Conservation (phyloP, 768 basidiomycete species). For the Thelephora aurantiotincta region DNA sequence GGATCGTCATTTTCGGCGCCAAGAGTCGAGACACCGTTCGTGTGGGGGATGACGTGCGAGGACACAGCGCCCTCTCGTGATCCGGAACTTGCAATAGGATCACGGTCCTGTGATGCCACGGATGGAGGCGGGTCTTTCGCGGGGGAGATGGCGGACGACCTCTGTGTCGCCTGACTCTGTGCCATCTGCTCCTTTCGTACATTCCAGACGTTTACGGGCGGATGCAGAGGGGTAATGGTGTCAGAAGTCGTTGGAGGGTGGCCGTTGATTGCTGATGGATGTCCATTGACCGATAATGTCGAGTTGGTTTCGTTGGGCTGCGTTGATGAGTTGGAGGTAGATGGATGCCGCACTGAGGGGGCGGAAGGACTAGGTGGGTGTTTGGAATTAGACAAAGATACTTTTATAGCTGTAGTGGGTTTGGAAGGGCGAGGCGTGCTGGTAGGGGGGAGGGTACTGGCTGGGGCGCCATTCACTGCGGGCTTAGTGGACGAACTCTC, state of each 20-base stretch:
- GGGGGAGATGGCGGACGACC: constrained; percentile 6
- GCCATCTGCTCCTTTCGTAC: constrained; percentile 27
- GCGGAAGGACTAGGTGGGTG: constrained; percentile 4
- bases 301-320: neutral
- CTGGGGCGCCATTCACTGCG: neutral
- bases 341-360: constrained; percentile 1
- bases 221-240: constrained; percentile 2
- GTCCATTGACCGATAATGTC: constrained; percentile 6
- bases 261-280: constrained; percentile 4
- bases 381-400: neutral
- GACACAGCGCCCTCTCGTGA: neutral
- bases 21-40: constrained; percentile 3
- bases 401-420: neutral
- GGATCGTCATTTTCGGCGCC: constrained; percentile 22
- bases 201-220: constrained; percentile 27
- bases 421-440: constrained; percentile 1
- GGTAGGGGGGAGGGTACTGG: neutral
- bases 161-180: constrained; percentile 15
- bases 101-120: neutral
- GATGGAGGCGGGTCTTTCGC: constrained; percentile 1
- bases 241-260: constrained; percentile 9
- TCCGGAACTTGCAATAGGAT: neutral
- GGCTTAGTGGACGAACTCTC: constrained; percentile 3
- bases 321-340: neutral
- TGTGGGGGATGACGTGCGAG: neutral